These are phyloP conservation scores for Parvularia atlantis DNA, from an alignment of 78 protist genomes.

Conservation along the genomic window DNA sequence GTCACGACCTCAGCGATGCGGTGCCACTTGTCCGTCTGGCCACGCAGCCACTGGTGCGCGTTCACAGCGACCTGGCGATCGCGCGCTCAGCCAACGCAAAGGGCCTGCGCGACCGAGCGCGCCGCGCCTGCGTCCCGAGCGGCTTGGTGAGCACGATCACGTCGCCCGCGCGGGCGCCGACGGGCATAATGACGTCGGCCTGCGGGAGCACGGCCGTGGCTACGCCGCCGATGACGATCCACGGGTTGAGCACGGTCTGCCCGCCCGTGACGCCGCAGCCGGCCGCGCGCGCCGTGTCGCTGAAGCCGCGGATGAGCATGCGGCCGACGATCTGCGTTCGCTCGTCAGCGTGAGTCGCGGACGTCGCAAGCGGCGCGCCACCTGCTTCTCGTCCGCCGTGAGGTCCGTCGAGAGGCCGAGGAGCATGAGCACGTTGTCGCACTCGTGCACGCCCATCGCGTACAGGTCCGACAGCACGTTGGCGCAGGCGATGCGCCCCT, in stretches of 20 bases:
- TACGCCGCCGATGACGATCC: constrained; percentile 77
- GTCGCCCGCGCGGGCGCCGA: constrained; percentile 52
- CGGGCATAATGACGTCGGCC: constrained; percentile 44
- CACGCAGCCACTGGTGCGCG: constrained; percentile 59
- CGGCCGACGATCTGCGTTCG: constrained; percentile 22
- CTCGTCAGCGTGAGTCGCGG: no score
- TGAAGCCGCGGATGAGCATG: constrained; percentile 59
- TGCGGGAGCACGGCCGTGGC: constrained; percentile 47
- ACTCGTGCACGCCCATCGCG: constrained; percentile 65
- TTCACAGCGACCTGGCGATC: constrained; percentile 79
- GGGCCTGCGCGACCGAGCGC: background rate
- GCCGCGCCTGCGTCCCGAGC: constrained; percentile 72
- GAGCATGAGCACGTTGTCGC: constrained; percentile 79
- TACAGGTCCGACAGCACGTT: constrained; percentile 77
- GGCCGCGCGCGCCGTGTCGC: constrained; percentile 16
- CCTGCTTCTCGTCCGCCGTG: constrained; percentile 39
- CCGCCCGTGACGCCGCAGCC: constrained; percentile 64
- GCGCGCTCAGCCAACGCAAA: background rate
- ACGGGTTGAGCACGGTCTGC: constrained; percentile 62
- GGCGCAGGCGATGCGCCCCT: constrained; percentile 77
- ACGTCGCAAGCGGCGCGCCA: no score
- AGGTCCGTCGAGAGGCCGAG: constrained; percentile 50
- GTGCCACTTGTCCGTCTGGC: background rate
- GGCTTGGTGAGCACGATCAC: constrained; percentile 84
- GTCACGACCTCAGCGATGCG: constrained; percentile 10